A percentile compares a stretch with the other conserved stretches of the same genome.
Conservation (phyloP, 2,329 filamentous ascomycete genomes). For the Sclerotinia subarctica region DNA sequence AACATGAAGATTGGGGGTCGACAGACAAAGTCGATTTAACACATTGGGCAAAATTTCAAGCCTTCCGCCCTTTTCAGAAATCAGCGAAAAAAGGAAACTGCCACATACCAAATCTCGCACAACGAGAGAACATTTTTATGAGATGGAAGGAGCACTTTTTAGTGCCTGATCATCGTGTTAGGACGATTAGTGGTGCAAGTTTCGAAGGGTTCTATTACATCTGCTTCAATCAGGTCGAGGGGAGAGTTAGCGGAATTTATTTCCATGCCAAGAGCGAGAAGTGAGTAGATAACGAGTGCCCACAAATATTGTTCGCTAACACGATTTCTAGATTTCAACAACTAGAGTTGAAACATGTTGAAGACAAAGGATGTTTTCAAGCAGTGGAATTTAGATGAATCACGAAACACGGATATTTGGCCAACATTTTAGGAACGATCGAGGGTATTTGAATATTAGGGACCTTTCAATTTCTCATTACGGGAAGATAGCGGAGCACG, state of each 20-base stretch:
- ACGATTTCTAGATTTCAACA: constrained; percentile 73
- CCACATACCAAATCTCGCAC: constrained; percentile 66
- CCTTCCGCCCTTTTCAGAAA: constrained; percentile 73
- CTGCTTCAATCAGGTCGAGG: constrained; percentile 90
- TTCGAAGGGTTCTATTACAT: constrained; percentile 99
- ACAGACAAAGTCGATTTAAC: constrained; percentile 86
- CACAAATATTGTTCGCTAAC: constrained; percentile 23
- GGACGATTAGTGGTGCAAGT: constrained; percentile 87
- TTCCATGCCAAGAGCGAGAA: constrained; percentile 98
- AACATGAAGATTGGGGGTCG: constrained; percentile 87
- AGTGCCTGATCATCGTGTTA: constrained; percentile 89
- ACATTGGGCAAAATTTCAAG: constrained; percentile 88
- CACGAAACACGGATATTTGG: constrained; percentile 35
- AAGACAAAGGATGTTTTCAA: constrained; percentile 77
- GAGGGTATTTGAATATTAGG: constrained; percentile 14
- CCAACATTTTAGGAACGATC: neutral
- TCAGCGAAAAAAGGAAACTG: constrained; percentile 56
- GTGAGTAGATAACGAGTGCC: constrained; percentile 52
- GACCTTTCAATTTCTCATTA: neutral
- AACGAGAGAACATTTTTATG: constrained; percentile 93
- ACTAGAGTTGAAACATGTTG: constrained; percentile 83
- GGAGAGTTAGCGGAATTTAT: constrained; percentile 88
- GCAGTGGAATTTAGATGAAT: constrained; percentile 83
- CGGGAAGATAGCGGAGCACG: constrained; percentile 17
- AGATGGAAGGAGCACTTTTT: constrained; percentile 98